Evolutionary conservation across 352 stramenopile genomes (phyloP).

Genomic region (Phytophthora tentaculata): DNA sequence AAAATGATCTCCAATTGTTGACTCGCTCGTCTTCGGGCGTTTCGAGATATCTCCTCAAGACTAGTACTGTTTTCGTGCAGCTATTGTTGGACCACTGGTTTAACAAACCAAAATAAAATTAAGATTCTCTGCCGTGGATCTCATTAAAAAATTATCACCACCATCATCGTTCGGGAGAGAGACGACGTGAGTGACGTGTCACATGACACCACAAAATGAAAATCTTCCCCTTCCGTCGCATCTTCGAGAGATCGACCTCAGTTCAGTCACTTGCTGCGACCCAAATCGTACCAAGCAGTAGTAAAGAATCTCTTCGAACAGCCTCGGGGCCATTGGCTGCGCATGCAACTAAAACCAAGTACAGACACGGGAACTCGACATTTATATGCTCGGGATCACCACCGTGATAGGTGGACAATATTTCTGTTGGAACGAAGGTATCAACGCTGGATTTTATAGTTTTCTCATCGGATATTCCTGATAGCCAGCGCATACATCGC

Average conservation of each 20-base stretch:
- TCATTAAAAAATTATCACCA: too few species aligned
- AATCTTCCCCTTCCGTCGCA: neutral
- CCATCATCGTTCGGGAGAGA: neutral
- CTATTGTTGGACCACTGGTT: too few species aligned
- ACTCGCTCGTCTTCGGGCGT: too few species aligned
- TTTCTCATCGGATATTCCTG: constrained; percentile 37
- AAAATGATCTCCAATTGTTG: too few species aligned
- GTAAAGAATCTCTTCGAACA: neutral
- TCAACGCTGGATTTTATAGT: constrained; percentile 39
- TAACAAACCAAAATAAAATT: too few species aligned
- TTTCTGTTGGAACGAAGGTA: constrained; percentile 48
- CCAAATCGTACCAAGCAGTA: constrained; percentile 1
- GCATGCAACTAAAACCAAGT: constrained; percentile 10
- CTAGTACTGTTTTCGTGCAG: too few species aligned
- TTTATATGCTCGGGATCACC: constrained; percentile 43
- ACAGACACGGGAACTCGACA: constrained; percentile 28
- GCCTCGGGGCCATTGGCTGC: neutral
- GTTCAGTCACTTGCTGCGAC: constrained; percentile 3
- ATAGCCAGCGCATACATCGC: constrained; percentile 40
- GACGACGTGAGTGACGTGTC: too few species aligned
- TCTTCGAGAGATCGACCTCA: neutral
- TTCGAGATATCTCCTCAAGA: too few species aligned
- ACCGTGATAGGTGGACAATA: constrained; percentile 54
- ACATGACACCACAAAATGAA: too few species aligned
- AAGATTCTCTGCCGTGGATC: too few species aligned